Conservation (phyloP, 2,329 filamentous ascomycete species). For the Thielaviopsis euricoi region DNA sequence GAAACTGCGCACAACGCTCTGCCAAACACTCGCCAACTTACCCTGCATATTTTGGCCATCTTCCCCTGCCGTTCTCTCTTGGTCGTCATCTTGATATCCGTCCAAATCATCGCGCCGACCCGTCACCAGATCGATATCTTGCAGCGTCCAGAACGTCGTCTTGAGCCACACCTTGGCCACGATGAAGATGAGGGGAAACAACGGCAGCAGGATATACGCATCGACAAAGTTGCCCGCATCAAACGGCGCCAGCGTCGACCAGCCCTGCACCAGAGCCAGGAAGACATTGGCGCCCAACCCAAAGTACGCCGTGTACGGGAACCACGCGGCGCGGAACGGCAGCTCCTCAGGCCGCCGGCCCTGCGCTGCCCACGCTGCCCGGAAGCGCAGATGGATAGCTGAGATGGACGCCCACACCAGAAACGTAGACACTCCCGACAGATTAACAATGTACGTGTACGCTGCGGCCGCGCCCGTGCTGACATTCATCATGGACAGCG, state of each 20-base stretch:
- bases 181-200: constrained; percentile 41
- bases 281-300: constrained; percentile 41
- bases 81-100: constrained; percentile 22
- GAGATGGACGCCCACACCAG: constrained; percentile 56
- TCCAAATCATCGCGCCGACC: constrained; percentile 40
- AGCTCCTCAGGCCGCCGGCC: constrained; percentile 36
- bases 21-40: too few species aligned
- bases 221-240: constrained; percentile 42
- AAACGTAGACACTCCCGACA: constrained; percentile 54
- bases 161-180: constrained; percentile 37
- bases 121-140: constrained; percentile 39
- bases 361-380: constrained; percentile 42
- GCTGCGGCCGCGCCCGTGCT: constrained; percentile 48
- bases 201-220: constrained; percentile 43
- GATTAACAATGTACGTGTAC: constrained; percentile 54
- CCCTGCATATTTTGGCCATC: too few species aligned
- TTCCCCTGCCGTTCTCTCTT: neutral
- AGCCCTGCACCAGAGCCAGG: constrained; percentile 43
- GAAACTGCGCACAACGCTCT: too few species aligned
- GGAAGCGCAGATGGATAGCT: constrained; percentile 57
- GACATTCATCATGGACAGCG: constrained; percentile 60
- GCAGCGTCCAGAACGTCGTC: constrained; percentile 31
- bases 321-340: constrained; percentile 37
- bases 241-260: constrained; percentile 42
- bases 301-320: constrained; percentile 43